Conservation (phyloP, 352 stramenopile species). For the Globisporangium megalacanthum region DNA sequence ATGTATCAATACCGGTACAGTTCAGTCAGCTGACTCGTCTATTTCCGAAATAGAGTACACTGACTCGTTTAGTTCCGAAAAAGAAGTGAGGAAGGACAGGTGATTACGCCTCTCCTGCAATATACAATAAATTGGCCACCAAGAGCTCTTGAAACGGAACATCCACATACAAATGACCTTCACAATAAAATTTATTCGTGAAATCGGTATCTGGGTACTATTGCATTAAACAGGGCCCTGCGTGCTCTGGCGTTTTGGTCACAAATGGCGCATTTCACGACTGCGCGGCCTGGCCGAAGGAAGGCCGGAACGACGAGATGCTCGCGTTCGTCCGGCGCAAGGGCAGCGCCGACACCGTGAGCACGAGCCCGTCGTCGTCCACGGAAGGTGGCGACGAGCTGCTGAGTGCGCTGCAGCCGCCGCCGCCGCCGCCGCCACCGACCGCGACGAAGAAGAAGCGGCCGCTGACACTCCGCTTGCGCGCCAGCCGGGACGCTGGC, state of each 20-base stretch:
- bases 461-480: slow-evolving; percentile 7
- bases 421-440: neutral
- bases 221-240: too few species aligned
- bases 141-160: too few species aligned
- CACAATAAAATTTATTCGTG: too few species aligned
- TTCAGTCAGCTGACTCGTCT: too few species aligned
- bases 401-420: slow-evolving; percentile 2
- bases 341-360: slow-evolving; percentile 16
- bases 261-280: neutral
- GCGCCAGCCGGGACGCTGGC: neutral
- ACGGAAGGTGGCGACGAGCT: slow-evolving; percentile 11
- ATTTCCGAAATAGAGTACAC: too few species aligned
- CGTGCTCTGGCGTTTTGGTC: neutral
- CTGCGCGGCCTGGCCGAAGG: neutral
- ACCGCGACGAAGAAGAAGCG: slow-evolving; percentile 9
- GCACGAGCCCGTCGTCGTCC: slow-evolving; percentile 14
- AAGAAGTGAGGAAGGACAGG: too few species aligned
- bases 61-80: too few species aligned
- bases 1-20: too few species aligned
- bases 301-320: slow-evolving; percentile 3
- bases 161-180: too few species aligned
- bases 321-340: slow-evolving; percentile 15
- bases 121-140: too few species aligned
- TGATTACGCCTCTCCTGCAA: too few species aligned
- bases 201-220: too few species aligned